A percentile compares a stretch with the other conserved stretches of the same genome.
These are phyloP conservation scores for Serendipita indica DNA, from an alignment of 768 basidiomycete genomes.

Conservation along the genomic window DNA sequence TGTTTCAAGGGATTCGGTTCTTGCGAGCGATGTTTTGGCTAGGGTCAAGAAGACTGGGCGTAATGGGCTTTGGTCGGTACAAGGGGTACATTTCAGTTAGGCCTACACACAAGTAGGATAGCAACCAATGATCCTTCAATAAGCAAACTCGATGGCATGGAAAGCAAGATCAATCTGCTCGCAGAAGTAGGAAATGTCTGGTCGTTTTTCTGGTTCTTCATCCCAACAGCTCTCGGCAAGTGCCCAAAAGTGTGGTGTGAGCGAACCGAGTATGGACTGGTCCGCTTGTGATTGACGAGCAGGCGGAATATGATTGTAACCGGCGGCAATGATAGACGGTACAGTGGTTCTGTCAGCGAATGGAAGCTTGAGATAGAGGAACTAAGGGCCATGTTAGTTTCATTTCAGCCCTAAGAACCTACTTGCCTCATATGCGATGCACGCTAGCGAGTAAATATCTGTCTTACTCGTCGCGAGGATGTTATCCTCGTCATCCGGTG, in stretches of 20 bases:
- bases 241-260: background rate
- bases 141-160: background rate
- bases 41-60: background rate
- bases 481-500: background rate
- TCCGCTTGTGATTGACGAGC: background rate
- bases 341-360: background rate
- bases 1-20: slow-evolving; percentile 2
- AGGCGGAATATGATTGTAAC: background rate
- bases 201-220: background rate
- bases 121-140: background rate
- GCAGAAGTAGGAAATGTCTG: slow-evolving; percentile 4
- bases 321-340: background rate
- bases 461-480: background rate
- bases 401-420: background rate
- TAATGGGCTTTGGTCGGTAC: background rate
- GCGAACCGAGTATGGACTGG: background rate
- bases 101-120: background rate
- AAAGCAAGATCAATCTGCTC: slow-evolving; percentile 4
- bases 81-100: background rate
- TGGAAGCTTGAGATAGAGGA: background rate
- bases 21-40: background rate
- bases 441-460: slow-evolving; percentile 6
- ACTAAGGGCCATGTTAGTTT: background rate
- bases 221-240: background rate
- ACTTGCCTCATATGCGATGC: slow-evolving; percentile 1